Evolutionary conservation across 2,329 filamentous ascomycete species (phyloP).

Genomic region (Phaeosphaeria sp.): DNA sequence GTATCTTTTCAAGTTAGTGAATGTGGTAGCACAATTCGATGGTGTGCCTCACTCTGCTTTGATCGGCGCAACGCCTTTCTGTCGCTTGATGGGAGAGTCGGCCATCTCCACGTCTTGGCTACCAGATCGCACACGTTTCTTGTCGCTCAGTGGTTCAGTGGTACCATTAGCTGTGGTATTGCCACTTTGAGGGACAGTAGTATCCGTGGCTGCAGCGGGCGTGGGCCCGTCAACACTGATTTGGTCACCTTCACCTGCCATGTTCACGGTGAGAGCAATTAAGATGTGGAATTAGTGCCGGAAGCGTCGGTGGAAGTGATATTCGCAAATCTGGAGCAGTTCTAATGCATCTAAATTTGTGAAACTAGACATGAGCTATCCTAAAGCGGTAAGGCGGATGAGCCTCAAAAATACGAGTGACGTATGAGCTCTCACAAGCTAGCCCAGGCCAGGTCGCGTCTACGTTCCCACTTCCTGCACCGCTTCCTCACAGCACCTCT

Average conservation of each 20-base stretch:
- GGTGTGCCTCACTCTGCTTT: conserved; percentile 68
- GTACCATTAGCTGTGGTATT: conserved; percentile 29
- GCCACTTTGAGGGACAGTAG: conserved; percentile 26
- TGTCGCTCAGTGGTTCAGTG: conserved; percentile 41
- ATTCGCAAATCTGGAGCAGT: conserved; percentile 2
- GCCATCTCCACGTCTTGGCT: conserved; percentile 42
- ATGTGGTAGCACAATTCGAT: conserved; percentile 3
- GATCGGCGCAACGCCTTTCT: conserved; percentile 69
- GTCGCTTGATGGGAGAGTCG: conserved; percentile 36
- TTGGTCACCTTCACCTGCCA: conserved; percentile 21
- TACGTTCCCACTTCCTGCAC: conserved; percentile 22
- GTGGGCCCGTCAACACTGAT: conserved; percentile 12
- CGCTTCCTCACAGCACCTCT: conserved; percentile 13
- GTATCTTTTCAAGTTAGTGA: conserved; percentile 39
- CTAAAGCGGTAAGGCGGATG: conserved; percentile 21
- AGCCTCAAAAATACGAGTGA: conserved; percentile 36
- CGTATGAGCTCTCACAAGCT: conserved; percentile 41
- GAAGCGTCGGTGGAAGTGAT: neutral
- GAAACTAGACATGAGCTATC: conserved; percentile 18
- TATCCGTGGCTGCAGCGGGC: conserved; percentile 19
- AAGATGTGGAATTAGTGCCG: neutral
- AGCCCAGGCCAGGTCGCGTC: conserved; percentile 27
- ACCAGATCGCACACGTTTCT: conserved; percentile 39
- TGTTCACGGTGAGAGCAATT: conserved; percentile 10
- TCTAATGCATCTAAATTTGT: conserved; percentile 17